Percentiles rank a stretch among this genome's conserved stretches.
Evolutionary conservation across 352 stramenopile species (phyloP).

Genomic region (Globisporangium cystogenes): DNA sequence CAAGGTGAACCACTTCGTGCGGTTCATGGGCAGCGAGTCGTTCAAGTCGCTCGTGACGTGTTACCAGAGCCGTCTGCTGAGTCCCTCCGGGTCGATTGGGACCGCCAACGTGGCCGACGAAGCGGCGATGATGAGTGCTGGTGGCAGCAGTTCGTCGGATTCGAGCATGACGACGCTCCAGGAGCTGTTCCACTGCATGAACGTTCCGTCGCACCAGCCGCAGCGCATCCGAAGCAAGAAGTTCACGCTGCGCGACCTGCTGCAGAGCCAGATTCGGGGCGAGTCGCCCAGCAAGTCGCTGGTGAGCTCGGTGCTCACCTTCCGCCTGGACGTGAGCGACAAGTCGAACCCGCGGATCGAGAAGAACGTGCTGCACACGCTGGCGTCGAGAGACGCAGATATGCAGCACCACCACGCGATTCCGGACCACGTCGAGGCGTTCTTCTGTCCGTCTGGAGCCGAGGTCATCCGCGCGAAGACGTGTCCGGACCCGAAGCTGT

Average conservation of each 20-base stretch:
- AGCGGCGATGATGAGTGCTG: conserved; percentile 5
- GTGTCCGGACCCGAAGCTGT: conserved; percentile 57
- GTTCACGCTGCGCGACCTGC: conserved; percentile 59
- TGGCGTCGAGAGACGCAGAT: conserved; percentile 59
- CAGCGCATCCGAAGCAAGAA: conserved; percentile 68
- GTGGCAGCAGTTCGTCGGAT: conserved; percentile 48
- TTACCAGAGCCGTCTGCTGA: conserved; percentile 71
- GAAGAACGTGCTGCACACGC: conserved; percentile 64
- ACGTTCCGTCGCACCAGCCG: conserved; percentile 74
- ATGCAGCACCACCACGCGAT: conserved; percentile 72
- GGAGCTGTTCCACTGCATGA: conserved; percentile 88
- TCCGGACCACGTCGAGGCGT: conserved; percentile 78
- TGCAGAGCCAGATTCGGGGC: conserved; percentile 53
- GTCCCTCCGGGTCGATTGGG: conserved; percentile 38
- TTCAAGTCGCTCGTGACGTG: conserved; percentile 76
- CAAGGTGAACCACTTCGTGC: conserved; percentile 84
- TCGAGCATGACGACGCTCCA: conserved; percentile 80
- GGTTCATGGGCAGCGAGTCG: conserved; percentile 77
- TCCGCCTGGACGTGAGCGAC: conserved; percentile 56
- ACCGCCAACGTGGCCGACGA: conserved; percentile 19
- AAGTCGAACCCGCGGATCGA: conserved; percentile 49
- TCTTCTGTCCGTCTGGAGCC: conserved; percentile 60
- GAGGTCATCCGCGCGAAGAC: conserved; percentile 58
- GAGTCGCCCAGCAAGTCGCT: conserved; percentile 57
- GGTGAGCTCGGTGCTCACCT: conserved; percentile 67